Base-by-base conservation (phyloP, 1,284 basidiomycete species). In the Sparassis latifolia region DNA sequence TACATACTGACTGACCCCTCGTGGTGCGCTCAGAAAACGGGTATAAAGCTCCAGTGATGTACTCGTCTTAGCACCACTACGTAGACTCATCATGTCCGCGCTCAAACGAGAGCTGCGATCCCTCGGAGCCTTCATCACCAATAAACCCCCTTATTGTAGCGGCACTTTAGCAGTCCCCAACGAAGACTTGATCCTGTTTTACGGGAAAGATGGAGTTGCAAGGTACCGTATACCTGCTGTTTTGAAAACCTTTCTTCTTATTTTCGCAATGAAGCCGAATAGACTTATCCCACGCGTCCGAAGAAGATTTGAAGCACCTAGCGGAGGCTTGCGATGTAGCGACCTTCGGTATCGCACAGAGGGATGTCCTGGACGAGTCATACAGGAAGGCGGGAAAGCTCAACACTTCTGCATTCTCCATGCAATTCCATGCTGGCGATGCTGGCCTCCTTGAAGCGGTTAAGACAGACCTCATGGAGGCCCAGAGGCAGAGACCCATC, bases 301-400 rank as follows among this genome's bases (percentile, higher is more conserved):
- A 33, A 0, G 48, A 49, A 20, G 45, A 60, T 20, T 35, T 62
- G 2, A 49, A 58, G 29, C 41, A 46, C 4, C 56, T 64, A 3
- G 49, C 55, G 2, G 49, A 53, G 3, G 41, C 49, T 4, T 62
- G 61, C 51, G 56, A 60, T 29, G 51, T 52, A 4, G 62, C 59
- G 2, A 58, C 59, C 5, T 63, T 64, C 41, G 61, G 62, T 0
- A 31, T 53, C 2, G 42, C 52, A 30, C 42, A 53, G 2, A 12
- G 58, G 42, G 56, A 62, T 45, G 57, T 63, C 4, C 50, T 49
- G 30, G 62, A 63, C 43, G 61, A 63, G 53, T 50, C 55, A 7
- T 61, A 63, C 31, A 58, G 62, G 33, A 63, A 59, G 46, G 60
- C 59, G 0, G 56, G 59, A 2, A 63, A 64, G 55, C 53, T 64